Percentiles rank a stretch among this genome's conserved stretches.
These are phyloP conservation scores for Neoboletus subvelutipes DNA, from an alignment of 768 basidiomycete genomes.

Conservation along the genomic window DNA sequence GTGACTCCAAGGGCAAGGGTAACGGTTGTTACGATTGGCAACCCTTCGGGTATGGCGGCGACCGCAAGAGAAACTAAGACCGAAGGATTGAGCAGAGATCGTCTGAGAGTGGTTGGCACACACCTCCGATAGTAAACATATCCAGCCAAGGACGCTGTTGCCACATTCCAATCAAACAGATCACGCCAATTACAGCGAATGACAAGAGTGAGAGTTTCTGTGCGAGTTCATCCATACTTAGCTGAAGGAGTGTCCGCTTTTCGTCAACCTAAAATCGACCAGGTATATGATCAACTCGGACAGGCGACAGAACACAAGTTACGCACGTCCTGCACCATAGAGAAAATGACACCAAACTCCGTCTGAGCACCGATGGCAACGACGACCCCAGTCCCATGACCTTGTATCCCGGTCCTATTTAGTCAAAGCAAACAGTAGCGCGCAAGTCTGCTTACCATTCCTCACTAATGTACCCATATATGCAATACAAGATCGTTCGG, in stretches of 20 bases:
- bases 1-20: conserved; percentile 93
- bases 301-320: background rate
- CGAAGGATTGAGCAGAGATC: conserved; percentile 14
- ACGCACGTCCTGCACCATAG: conserved; percentile 95
- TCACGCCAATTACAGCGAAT: conserved; percentile 92
- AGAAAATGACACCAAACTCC: conserved; percentile 95
- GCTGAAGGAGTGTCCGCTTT: conserved; percentile 86
- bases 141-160: conserved; percentile 90
- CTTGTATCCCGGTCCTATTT: conserved; percentile 35
- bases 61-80: conserved; percentile 88
- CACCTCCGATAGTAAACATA: conserved; percentile 99
- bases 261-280: conserved; percentile 59
- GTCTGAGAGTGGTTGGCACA: conserved; percentile 19
- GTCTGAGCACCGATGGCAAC: conserved; percentile 84
- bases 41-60: conserved; percentile 96
- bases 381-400: conserved; percentile 82
- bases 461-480: conserved; percentile 97
- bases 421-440: background rate
- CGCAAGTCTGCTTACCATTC: conserved; percentile 55
- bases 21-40: conserved; percentile 96
- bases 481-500: conserved; percentile 83
- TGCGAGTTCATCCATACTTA: conserved; percentile 95
- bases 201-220: conserved; percentile 87
- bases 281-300: background rate
- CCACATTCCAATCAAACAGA: conserved; percentile 84